Evolutionary conservation across 805 yeast species (phyloP).

Genomic region (Wickerhamomyces subpelliculosus): DNA sequence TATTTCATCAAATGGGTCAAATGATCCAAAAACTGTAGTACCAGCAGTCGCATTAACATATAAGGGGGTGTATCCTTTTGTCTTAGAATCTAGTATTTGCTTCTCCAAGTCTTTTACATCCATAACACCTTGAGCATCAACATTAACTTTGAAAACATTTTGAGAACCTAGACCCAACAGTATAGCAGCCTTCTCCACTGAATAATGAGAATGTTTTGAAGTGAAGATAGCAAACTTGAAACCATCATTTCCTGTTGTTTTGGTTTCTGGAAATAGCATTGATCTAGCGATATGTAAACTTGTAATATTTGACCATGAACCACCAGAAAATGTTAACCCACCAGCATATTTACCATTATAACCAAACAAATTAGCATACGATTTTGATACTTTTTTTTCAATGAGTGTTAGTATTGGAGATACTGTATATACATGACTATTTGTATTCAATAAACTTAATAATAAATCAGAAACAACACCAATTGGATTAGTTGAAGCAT

Average conservation of each 20-base stretch:
- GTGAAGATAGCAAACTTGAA: slow-evolving; percentile 64
- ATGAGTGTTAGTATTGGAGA: slow-evolving; percentile 74
- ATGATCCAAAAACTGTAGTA: slow-evolving; percentile 82
- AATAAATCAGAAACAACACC: slow-evolving; percentile 71
- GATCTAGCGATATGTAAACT: slow-evolving; percentile 73
- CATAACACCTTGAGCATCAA: slow-evolving; percentile 52
- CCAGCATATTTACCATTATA: slow-evolving; percentile 53
- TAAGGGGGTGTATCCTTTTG: slow-evolving; percentile 61
- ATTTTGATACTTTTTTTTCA: slow-evolving; percentile 59
- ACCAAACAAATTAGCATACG: slow-evolving; percentile 65
- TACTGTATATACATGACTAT: slow-evolving; percentile 80
- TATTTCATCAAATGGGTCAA: slow-evolving; percentile 58
- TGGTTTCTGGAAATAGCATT: slow-evolving; percentile 61
- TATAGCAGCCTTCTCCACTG: slow-evolving; percentile 77
- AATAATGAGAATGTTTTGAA: slow-evolving; percentile 68
- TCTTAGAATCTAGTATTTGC: slow-evolving; percentile 35
- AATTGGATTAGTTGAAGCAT: slow-evolving; percentile 81
- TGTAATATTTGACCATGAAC: slow-evolving; percentile 81
- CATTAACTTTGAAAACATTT: slow-evolving; percentile 56
- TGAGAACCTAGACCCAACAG: slow-evolving; percentile 63
- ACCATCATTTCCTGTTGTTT: slow-evolving; percentile 45
- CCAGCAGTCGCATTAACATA: slow-evolving; percentile 84
- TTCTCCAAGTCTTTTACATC: slow-evolving; percentile 37
- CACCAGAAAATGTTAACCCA: slow-evolving; percentile 82
- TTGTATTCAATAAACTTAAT: slow-evolving; percentile 67